Base-by-base conservation (phyloP, 129 eudicot genomes). In the Erigeron canadensis region DNA sequence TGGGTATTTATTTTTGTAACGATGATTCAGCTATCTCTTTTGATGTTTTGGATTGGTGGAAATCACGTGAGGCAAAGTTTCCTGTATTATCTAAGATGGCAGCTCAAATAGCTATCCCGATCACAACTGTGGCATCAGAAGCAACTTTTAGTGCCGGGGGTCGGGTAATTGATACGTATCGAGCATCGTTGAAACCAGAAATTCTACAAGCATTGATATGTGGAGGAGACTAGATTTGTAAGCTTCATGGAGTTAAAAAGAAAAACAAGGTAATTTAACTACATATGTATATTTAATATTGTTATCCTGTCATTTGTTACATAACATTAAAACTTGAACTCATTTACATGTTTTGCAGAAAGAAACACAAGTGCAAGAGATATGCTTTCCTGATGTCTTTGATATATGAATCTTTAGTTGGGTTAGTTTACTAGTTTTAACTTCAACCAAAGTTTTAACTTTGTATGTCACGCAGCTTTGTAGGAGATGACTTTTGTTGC, bases 71-170 rank as follows among this genome's bases (percentile, higher is more conserved):
- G n/a, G 41, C 37, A 6, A 72, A 21, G 55, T 56, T 37, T 67
- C 58, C 16, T 0, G 5, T 67, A 42, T 58, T 67, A 37, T 66
- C 62, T 0, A 68, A 55, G 10, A 68, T 60, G 70, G 38, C 70
- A 8, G 62, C 40, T 4, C 70, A 69, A 10, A 61, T 75, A 21
- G 60, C 47, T 65, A 56, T 75, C 21, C 80, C 80, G 1, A 66
- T 75, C 17, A 65, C 46, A 7, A 77, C 55, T 1, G 81, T 77
- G 12, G 63, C 76, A 22, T 69, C 58, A 0, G 71, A 77, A 48
- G 39, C 81, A 3, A 59, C 65, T 45, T 76, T 66, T 67, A 67
- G 74, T 48, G 65, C 18, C 9, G 65, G 81, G 12, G 70, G 70
- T 58, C 22, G 56, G 15, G 71, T 41, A 9, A 67, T 67, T 47